Base-by-base conservation (phyloP, 306 rosid genomes). In the Astragalus glycyphyllos region DNA sequence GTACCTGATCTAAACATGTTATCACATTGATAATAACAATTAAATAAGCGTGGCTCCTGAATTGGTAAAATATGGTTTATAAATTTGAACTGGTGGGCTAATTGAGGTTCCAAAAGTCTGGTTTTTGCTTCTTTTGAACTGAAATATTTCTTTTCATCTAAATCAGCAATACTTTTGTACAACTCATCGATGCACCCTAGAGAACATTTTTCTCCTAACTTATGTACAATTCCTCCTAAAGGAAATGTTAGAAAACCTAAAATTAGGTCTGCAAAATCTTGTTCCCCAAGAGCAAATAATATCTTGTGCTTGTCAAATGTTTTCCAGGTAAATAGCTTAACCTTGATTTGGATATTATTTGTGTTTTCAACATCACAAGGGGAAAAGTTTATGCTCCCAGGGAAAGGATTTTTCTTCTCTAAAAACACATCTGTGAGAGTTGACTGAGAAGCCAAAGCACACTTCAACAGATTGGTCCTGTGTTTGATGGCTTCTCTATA, bases 191-290 rank as follows among this genome's bases (percentile, higher is more conserved):
- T 26, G 40, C 61, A 9, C 0, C 61, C 40, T 1, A 13, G 7
- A 48, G 23, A 48, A 48, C 26, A 13, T 0, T 4, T 0, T 4
- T 55, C 64, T 9, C 1, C 32, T 8, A 73, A 6, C 12, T 38
- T 5, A 9, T 15, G 44, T 5, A 40, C 16, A 1, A 65, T 49
- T 5, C 49, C 41, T 42, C 66, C 67, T 4, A 74, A 15, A 5
- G 77, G 81, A n/a, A 62, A 45, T 0, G 61, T 62, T 3, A 70
- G 59, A 54, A 77, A 77, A 15, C 40, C 11, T 0, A 77, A 5
- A 16, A 77, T 31, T 6, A 71, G 53, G 45, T 71, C 38, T 0
- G 29, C 68, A 23, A 77, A 77, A 23, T 77, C 68, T 37, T 77
- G 55, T 4, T 51, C 73, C 6, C 50, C 79, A 38, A 35, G 54